Base-by-base conservation (phyloP, 2,329 filamentous ascomycete species). In the Paracamarosporium sp. region DNA sequence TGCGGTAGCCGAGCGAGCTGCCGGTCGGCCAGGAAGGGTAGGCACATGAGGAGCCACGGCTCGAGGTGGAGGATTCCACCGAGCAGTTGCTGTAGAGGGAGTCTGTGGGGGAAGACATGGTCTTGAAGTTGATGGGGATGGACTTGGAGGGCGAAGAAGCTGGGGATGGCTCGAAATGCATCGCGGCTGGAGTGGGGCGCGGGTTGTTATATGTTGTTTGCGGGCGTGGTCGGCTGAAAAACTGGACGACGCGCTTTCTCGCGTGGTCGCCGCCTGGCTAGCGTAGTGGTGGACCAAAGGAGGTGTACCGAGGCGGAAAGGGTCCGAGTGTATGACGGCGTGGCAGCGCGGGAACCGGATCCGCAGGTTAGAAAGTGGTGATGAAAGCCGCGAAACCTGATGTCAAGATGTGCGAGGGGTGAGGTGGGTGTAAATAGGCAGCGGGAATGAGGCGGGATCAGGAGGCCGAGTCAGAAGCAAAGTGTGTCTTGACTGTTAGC, bases 11-110 rank as follows among this genome's bases (percentile, higher is more conserved):
- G 11, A 78, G 75, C 17, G 72, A 73, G 31, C 70, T 69, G 22
- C 75, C 73, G 1, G 70, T 71, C 9, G 76, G 76, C 76, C 76
- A 79, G 52, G 73, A 76, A 43, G 76, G 76, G 58, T 73, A 78
- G 44, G 76, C 76, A 65, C 76, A 78, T 5, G 74, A 65, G 2
- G 72, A 75, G 55, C 70, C 73, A 33, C 68, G 67, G 35, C 67
- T 65, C 33, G 73, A 69, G 35, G 59, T 66, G 15, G 66, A 63
- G 28, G 50, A 56, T 50, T 69, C 65, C 53, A 62, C 55, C 5
- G 73, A 70, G 69, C 66, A 73, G 66, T 63, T 71, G 71, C 73
- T 75, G 66, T 69, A 76, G 64, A 76, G 62, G 48, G 73, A 76
- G 45, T 64, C 63, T 13, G 73, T 71, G 8, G 74, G 71, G 12